Percentiles rank a stretch among this genome's conserved stretches.
These are phyloP conservation scores for Pleurotus tuber-regium DNA, from an alignment of 768 basidiomycete species.

Conservation along the genomic window DNA sequence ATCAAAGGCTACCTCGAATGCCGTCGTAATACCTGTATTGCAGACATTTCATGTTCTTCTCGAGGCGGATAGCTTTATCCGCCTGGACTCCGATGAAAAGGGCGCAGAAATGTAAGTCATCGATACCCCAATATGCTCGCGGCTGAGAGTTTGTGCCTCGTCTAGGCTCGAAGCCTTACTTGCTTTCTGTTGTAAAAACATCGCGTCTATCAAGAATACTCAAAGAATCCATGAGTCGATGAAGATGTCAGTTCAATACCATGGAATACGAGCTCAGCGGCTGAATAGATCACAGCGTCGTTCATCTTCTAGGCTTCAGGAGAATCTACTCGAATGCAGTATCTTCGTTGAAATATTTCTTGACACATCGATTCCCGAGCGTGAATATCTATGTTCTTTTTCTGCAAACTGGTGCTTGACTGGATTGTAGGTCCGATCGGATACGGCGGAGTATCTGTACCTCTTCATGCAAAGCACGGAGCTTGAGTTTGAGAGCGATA, in stretches of 20 bases:
- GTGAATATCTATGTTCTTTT: slow-evolving; percentile 39
- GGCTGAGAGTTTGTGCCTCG: slow-evolving; percentile 11
- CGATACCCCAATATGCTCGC: not conserved
- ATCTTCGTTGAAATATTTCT: slow-evolving; percentile 52
- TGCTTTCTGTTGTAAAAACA: slow-evolving; percentile 55
- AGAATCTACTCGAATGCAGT: slow-evolving; percentile 43
- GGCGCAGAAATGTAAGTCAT: slow-evolving; percentile 52
- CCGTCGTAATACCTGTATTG: slow-evolving; percentile 77
- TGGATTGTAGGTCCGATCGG: slow-evolving; percentile 61
- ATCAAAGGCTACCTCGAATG: slow-evolving; percentile 58
- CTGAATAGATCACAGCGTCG: slow-evolving; percentile 59
- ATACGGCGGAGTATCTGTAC: slow-evolving; percentile 83
- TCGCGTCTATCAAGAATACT: slow-evolving; percentile 74
- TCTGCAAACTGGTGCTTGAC: slow-evolving; percentile 11
- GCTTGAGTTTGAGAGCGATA: slow-evolving; percentile 60
- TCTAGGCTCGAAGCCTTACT: slow-evolving; percentile 55
- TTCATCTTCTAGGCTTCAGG: slow-evolving; percentile 58
- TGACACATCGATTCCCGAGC: slow-evolving; percentile 78
- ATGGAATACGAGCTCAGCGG: no score
- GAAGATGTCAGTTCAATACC: slow-evolving; percentile 62
- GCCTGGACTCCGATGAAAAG: slow-evolving; percentile 38
- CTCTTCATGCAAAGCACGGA: slow-evolving; percentile 71
- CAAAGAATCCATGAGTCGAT: slow-evolving; percentile 78
- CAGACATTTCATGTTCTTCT: slow-evolving; percentile 74
- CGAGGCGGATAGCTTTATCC: slow-evolving; percentile 59